Conservation (phyloP, 345 rosid species). For the Viola odorata region DNA sequence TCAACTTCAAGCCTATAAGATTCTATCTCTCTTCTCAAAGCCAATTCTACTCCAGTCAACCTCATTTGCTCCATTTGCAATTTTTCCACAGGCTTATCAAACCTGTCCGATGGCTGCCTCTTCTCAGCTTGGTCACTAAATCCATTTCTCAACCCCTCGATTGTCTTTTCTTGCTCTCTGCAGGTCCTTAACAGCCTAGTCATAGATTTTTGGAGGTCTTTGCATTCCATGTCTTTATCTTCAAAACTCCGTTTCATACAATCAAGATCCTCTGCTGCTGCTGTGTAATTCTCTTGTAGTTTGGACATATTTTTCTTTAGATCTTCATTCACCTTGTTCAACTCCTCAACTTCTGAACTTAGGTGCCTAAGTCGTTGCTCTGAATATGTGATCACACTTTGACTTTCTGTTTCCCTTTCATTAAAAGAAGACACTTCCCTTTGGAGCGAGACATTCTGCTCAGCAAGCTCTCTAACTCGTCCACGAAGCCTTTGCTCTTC, state of each 20-base stretch:
- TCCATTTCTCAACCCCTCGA: conserved; percentile 65
- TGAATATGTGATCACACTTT: conserved; percentile 43
- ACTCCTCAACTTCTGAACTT: conserved; percentile 44
- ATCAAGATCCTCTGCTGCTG: conserved; percentile 44
- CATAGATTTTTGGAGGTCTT: conserved; percentile 72
- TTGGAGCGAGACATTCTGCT: conserved; percentile 91
- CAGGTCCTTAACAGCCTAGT: conserved; percentile 62
- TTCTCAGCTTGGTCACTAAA: conserved; percentile 40
- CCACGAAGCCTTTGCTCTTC: conserved; percentile 96
- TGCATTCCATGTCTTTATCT: conserved; percentile 90
- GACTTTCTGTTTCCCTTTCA: conserved; percentile 66
- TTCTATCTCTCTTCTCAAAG: conserved; percentile 72
- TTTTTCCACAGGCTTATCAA: conserved; percentile 42
- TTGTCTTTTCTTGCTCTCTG: conserved; percentile 81
- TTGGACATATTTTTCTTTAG: conserved; percentile 45
- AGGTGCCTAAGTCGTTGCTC: conserved; percentile 59
- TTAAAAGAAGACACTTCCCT: conserved; percentile 64
- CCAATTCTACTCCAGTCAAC: conserved; percentile 72
- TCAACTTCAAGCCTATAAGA: conserved; percentile 55
- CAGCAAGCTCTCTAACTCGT: conserved; percentile 92
- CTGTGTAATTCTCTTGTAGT: conserved; percentile 46
- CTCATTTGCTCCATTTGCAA: conserved; percentile 81
- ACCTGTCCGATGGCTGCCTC: conserved; percentile 37
- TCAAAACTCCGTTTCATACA: conserved; percentile 59
- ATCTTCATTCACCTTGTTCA: conserved; percentile 46